These are phyloP conservation scores for Saposhnikovia divaricata DNA, from an alignment of 129 eudicot genomes.

Conservation along the genomic window DNA sequence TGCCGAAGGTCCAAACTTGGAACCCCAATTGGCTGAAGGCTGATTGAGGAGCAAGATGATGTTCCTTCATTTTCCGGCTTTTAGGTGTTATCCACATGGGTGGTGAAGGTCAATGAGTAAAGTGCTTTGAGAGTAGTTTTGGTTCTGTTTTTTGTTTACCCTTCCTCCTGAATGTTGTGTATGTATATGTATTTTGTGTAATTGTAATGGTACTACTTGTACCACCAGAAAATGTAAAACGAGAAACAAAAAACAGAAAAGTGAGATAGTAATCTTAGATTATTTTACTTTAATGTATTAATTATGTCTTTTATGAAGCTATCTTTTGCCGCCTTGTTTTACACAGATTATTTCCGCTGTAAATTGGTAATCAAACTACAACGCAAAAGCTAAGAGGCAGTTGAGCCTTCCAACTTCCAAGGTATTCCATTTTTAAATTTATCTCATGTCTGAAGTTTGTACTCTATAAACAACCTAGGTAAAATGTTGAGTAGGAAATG, in stretches of 20 bases:
- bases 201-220: constrained; percentile 13
- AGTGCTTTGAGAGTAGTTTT: constrained; percentile 24
- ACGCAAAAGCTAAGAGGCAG: too few relatives aligned
- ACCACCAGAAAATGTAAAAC: neutral
- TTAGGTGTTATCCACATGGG: neutral
- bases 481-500: too few relatives aligned
- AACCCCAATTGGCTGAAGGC: constrained; percentile 36
- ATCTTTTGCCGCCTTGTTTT: neutral
- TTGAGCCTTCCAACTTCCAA: too few relatives aligned
- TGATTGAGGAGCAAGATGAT: constrained; percentile 52
- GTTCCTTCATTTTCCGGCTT: constrained; percentile 18
- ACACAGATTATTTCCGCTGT: neutral
- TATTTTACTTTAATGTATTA: neutral
- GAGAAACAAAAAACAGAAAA: neutral
- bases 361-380: too few relatives aligned
- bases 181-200: constrained; percentile 25
- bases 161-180: constrained; percentile 16
- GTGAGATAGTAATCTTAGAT: neutral
- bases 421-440: too few relatives aligned
- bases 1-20: constrained; percentile 30
- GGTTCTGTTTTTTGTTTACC: constrained; percentile 13
- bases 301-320: neutral
- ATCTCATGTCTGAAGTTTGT: too few relatives aligned
- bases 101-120: constrained; percentile 17
- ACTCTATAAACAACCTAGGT: too few relatives aligned